Conservation (phyloP, 2,329 filamentous ascomycete species). For the Fusarium sp. region DNA sequence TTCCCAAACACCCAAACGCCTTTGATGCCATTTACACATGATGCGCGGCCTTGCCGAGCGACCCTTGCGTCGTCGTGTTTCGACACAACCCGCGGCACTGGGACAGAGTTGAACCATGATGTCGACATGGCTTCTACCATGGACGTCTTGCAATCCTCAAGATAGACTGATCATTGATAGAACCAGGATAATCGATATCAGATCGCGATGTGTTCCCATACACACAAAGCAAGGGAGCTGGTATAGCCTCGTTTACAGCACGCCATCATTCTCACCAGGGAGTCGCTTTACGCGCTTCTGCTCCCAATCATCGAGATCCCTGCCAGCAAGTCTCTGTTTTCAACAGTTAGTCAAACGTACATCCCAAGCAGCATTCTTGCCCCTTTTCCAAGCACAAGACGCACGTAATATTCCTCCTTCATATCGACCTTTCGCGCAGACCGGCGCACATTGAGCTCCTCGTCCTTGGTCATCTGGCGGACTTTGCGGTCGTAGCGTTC, state of each 20-base stretch:
- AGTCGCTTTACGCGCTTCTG: slow-evolving; percentile 93
- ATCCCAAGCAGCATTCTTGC: slow-evolving; percentile 4
- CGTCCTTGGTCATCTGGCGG: slow-evolving; percentile 82
- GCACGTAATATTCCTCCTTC: slow-evolving; percentile 86
- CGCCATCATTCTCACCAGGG: slow-evolving; percentile 88
- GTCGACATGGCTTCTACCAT: slow-evolving; percentile 10
- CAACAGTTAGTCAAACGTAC: slow-evolving; percentile 23
- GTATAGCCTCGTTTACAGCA: slow-evolving; percentile 55
- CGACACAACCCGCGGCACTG: not conserved
- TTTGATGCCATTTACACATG: slow-evolving; percentile 24
- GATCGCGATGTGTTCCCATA: slow-evolving; percentile 18
- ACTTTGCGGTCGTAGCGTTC: slow-evolving; percentile 93
- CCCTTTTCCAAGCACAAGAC: slow-evolving; percentile 48
- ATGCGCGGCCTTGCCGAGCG: slow-evolving; percentile 17
- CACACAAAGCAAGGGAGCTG: slow-evolving; percentile 23
- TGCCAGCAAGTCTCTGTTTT: slow-evolving; percentile 64
- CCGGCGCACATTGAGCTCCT: slow-evolving; percentile 83
- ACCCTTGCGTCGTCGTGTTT: slow-evolving; percentile 27
- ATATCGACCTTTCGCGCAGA: slow-evolving; percentile 76
- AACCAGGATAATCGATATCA: slow-evolving; percentile 1
- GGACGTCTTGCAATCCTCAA: slow-evolving; percentile 9
- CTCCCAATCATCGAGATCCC: slow-evolving; percentile 96
- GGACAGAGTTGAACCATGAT: slow-evolving; percentile 10
- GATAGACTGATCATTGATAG: slow-evolving; percentile 5
- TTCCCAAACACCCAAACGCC: slow-evolving; percentile 31